phyloP scores from a whole-genome alignment of 2,329 filamentous ascomycete genomes.

The Thielaviopsis musarum region DNA sequence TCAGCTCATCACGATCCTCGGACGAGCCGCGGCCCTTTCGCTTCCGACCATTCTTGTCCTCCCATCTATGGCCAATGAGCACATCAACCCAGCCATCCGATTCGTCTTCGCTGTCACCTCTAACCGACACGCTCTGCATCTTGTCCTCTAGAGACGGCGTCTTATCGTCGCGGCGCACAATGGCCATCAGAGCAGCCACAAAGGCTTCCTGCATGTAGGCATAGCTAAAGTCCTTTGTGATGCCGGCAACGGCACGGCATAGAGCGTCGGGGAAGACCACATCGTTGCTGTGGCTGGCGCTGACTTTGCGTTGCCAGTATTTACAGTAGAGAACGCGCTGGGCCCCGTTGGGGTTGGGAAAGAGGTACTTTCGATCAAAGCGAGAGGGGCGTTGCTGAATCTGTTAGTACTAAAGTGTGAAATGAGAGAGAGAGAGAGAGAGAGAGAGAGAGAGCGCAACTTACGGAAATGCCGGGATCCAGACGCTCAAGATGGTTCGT shows the following conservation, averaged over 20 bases:
- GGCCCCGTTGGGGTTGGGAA: slow-evolving; percentile 36
- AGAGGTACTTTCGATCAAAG: slow-evolving; percentile 51
- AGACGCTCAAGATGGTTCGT: slow-evolving; percentile 50
- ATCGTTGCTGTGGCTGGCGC: slow-evolving; percentile 31
- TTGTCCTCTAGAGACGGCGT: slow-evolving; percentile 10
- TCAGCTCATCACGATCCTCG: slow-evolving; percentile 21
- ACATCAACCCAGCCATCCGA: too few species aligned
- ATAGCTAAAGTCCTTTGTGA: slow-evolving; percentile 50
- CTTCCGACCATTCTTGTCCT: slow-evolving; percentile 20
- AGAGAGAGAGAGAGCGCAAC: slow-evolving; percentile 12
- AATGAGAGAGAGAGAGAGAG: not conserved
- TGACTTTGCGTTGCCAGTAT: slow-evolving; percentile 44
- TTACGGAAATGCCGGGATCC: slow-evolving; percentile 44
- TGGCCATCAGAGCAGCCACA: slow-evolving; percentile 42
- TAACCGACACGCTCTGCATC: not conserved
- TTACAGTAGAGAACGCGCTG: slow-evolving; percentile 42
- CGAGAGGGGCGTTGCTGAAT: slow-evolving; percentile 42
- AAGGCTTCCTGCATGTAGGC: slow-evolving; percentile 56
- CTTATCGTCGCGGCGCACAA: slow-evolving; percentile 25
- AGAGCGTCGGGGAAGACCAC: slow-evolving; percentile 44
- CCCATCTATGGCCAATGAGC: slow-evolving; percentile 20
- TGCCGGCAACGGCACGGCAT: slow-evolving; percentile 39
- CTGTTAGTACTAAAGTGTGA: not conserved
- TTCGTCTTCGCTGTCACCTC: slow-evolving; percentile 14
- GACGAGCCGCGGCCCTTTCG: not conserved